Percentiles rank a stretch among this genome's conserved stretches.
Conservation (phyloP, 345 rosid genomes). For the Populus deltoides region DNA sequence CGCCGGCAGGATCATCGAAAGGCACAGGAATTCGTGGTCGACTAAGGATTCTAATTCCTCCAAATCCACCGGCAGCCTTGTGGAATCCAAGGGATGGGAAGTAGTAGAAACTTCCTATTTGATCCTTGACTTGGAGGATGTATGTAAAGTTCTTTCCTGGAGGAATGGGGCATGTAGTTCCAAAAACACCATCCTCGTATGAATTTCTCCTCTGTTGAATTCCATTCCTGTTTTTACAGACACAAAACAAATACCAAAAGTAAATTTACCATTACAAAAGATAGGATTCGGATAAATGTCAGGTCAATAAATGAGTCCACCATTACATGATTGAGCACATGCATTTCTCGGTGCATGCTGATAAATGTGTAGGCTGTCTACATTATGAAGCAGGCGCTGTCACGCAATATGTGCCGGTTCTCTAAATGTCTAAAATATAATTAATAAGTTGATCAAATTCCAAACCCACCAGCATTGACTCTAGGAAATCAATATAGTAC, state of each 20-base stretch:
- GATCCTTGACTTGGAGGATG: conserved; percentile 79
- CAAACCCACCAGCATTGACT: not conserved
- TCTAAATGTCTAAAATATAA: not conserved
- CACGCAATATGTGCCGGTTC: not conserved
- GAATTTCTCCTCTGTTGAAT: conserved; percentile 86
- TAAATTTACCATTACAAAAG: not conserved
- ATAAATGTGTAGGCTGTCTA: not conserved
- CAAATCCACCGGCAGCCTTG: conserved; percentile 91
- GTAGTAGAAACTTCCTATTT: conserved; percentile 86
- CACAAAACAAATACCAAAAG: not conserved
- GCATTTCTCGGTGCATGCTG: not conserved
- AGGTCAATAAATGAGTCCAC: not conserved
- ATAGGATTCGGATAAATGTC: not conserved
- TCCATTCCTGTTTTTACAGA: conserved; percentile 52
- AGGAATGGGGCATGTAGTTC: conserved; percentile 91
- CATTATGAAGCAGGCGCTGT: not conserved
- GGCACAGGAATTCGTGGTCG: conserved; percentile 88
- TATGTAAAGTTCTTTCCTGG: conserved; percentile 82
- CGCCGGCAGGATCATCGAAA: conserved; percentile 71
- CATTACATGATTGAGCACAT: not conserved
- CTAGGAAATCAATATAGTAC: not conserved
- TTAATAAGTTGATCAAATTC: not conserved
- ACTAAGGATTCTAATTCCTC: conserved; percentile 74
- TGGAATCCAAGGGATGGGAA: conserved; percentile 92
- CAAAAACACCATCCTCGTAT: conserved; percentile 68